These are phyloP conservation scores for Westerdykella aurantiaca DNA, from an alignment of 2,329 filamentous ascomycete species.

Conservation along the genomic window DNA sequence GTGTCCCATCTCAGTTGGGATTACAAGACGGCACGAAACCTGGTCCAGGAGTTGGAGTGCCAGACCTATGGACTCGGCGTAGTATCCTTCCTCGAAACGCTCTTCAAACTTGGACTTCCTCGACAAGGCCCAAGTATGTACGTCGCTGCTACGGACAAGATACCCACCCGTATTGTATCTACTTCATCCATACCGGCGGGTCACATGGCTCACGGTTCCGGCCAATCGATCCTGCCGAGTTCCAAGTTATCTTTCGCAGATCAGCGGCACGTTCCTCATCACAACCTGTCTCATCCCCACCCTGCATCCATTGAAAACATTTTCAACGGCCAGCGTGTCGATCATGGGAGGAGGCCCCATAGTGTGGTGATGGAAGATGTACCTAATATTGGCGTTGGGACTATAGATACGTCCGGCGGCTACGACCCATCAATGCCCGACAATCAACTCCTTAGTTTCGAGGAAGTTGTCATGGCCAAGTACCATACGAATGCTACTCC, in stretches of 20 bases:
- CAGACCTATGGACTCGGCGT: constrained; percentile 2
- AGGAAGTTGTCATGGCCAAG: background rate
- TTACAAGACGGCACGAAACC: constrained; percentile 1
- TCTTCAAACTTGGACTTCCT: constrained; percentile 6
- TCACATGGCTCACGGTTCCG: background rate
- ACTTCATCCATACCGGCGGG: background rate
- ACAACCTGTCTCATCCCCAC: background rate
- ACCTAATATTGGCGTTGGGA: background rate
- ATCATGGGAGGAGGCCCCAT: too few species aligned
- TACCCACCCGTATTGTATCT: background rate
- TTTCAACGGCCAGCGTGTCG: too few species aligned
- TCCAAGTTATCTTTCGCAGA: too few species aligned
- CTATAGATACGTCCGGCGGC: background rate
- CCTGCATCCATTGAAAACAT: background rate
- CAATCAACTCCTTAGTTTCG: constrained; percentile 1
- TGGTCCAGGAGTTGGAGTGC: constrained; percentile 7
- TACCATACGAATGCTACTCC: background rate
- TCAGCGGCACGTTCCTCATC: background rate
- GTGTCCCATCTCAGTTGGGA: constrained; percentile 4
- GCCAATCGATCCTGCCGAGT: background rate
- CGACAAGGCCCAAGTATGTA: background rate
- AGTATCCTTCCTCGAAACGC: constrained; percentile 2
- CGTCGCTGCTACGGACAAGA: background rate
- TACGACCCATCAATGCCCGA: too few species aligned
- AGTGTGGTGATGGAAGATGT: constrained; percentile 2